Evolutionary conservation across 208 protist genomes (phyloP).

Genomic region (Balamuthia mandrillaris): DNA sequence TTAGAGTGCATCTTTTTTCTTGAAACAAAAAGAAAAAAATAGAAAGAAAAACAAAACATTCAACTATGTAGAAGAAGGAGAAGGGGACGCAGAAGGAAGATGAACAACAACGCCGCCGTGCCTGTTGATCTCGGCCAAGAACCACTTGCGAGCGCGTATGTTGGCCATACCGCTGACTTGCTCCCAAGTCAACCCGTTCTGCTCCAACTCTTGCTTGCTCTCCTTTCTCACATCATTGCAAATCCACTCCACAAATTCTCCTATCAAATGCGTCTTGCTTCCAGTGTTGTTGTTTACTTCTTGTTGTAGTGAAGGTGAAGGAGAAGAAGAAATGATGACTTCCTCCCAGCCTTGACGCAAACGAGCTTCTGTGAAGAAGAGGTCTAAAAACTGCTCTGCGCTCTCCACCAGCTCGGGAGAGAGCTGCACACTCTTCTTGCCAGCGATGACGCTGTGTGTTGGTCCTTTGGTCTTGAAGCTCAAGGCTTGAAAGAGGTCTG

Average conservation of each 20-base stretch:
- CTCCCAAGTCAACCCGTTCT: neutral
- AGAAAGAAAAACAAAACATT: too few species aligned
- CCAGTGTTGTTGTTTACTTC: neutral
- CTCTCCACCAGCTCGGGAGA: slow-evolving; percentile 1
- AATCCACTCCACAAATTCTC: neutral
- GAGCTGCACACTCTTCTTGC: slow-evolving; percentile 16
- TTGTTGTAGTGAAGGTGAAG: too few species aligned
- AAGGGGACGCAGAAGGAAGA: too few species aligned
- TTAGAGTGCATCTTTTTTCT: too few species aligned
- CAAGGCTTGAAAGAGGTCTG: too few species aligned
- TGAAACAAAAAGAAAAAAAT: too few species aligned
- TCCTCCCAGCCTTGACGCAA: slow-evolving; percentile 21
- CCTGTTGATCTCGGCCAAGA: slow-evolving; percentile 22
- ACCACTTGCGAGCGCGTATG: slow-evolving; percentile 1
- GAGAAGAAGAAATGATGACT: neutral
- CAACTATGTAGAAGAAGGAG: too few species aligned
- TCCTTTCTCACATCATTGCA: slow-evolving; percentile 17
- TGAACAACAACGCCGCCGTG: neutral
- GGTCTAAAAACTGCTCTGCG: neutral
- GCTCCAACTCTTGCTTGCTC: slow-evolving; percentile 24
- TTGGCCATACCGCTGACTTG: slow-evolving; percentile 21
- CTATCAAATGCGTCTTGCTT: neutral
- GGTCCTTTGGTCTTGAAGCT: slow-evolving; percentile 17
- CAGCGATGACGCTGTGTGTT: neutral
- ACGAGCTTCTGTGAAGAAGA: neutral